phyloP scores from a whole-genome alignment of 2,329 filamentous ascomycete genomes.

The Pseudocercospora ulei region DNA sequence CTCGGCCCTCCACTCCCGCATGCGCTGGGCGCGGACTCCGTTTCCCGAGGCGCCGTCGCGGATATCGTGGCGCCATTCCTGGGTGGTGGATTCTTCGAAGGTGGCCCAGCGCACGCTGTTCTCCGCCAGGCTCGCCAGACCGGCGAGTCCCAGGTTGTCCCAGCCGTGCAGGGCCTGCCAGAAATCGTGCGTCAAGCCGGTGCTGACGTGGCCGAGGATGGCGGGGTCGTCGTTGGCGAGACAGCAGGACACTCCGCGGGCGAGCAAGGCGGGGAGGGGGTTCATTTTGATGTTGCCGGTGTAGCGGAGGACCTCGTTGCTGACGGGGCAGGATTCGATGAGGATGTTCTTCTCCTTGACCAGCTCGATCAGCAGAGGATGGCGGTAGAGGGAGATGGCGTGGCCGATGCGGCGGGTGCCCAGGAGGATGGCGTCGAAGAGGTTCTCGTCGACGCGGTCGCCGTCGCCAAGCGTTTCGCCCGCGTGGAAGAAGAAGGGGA shows the following conservation, averaged over 20 bases:
- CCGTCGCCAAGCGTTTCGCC: slow-evolving; percentile 79
- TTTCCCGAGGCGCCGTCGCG: slow-evolving; percentile 62
- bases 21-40: slow-evolving; percentile 58
- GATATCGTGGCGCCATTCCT: slow-evolving; percentile 63
- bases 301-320: slow-evolving; percentile 75
- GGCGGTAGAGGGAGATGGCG: slow-evolving; percentile 79
- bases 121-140: slow-evolving; percentile 76
- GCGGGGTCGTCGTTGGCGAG: slow-evolving; percentile 88
- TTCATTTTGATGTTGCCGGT: slow-evolving; percentile 67
- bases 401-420: slow-evolving; percentile 85
- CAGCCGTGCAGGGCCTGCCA: slow-evolving; percentile 88
- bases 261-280: slow-evolving; percentile 71
- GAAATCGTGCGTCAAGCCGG: slow-evolving; percentile 82
- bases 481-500: slow-evolving; percentile 94
- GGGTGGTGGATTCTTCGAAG: slow-evolving; percentile 66
- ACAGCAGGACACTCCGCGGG: slow-evolving; percentile 71
- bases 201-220: slow-evolving; percentile 71
- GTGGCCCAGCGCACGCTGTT: slow-evolving; percentile 86
- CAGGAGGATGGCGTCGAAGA: slow-evolving; percentile 80
- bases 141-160: slow-evolving; percentile 81
- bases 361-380: slow-evolving; percentile 78
- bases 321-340: slow-evolving; percentile 82
- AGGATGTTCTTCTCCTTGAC: slow-evolving; percentile 81
- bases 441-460: slow-evolving; percentile 65
- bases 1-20: slow-evolving; percentile 68